These are phyloP conservation scores for Chloranthus sessilifolius DNA, from an alignment of 164 flowering plant species.

Conservation along the genomic window DNA sequence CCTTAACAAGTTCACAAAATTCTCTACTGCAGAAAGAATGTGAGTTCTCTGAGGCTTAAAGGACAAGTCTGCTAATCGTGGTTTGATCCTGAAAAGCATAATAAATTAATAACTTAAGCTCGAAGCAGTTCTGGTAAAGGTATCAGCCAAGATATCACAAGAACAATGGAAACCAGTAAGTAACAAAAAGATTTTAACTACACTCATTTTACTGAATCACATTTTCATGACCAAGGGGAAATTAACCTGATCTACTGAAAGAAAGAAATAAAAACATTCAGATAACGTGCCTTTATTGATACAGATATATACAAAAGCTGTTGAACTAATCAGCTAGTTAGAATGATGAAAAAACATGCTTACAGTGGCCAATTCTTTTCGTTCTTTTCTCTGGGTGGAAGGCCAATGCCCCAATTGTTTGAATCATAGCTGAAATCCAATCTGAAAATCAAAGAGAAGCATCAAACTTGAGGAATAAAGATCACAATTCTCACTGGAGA, in stretches of 20 bases:
- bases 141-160: no score
- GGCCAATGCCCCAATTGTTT: conserved; percentile 96
- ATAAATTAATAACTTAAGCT: neutral
- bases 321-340: neutral
- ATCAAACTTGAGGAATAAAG: no score
- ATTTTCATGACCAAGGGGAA: no score
- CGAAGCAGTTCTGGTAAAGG: no score
- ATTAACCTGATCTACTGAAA: no score
- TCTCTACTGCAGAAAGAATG: conserved; percentile 71
- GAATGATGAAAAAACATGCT: conserved; percentile 19
- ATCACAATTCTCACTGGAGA: no score
- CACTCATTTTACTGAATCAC: no score
- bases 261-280: no score
- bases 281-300: no score
- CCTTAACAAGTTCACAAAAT: conserved; percentile 46
- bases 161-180: no score
- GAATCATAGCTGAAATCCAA: conserved; percentile 72
- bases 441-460: conserved; percentile 32
- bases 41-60: conserved; percentile 75
- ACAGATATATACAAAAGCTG: no score
- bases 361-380: conserved; percentile 87
- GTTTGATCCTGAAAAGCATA: conserved; percentile 57
- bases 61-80: conserved; percentile 71
- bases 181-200: no score
- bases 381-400: conserved; percentile 88